phyloP scores from a whole-genome alignment of 495 filamentous ascomycete species.

The Neurospora tetrasperma region DNA sequence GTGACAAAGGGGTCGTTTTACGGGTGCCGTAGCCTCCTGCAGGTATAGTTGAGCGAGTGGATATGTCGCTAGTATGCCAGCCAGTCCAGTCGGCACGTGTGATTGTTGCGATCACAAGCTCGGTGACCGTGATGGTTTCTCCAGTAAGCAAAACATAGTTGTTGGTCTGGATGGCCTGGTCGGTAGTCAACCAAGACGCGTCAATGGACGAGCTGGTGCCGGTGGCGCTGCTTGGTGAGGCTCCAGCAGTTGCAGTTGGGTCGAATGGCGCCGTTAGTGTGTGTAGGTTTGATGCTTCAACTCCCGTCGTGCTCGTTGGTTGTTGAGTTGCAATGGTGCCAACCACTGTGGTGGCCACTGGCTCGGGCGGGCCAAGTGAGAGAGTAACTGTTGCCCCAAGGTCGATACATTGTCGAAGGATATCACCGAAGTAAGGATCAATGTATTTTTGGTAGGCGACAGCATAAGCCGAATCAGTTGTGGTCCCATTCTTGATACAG shows the following conservation, averaged over 20 bases:
- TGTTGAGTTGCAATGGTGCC: background rate
- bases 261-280: background rate
- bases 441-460: background rate
- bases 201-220: background rate
- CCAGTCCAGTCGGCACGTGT: background rate
- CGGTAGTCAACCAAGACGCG: background rate
- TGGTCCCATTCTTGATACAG: background rate
- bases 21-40: no score
- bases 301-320: background rate
- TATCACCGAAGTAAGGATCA: background rate
- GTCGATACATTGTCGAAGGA: background rate
- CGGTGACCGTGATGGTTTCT: background rate
- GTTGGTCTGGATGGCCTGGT: background rate
- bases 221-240: background rate
- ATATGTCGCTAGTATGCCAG: background rate
- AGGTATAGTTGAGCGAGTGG: background rate
- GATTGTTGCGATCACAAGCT: background rate
- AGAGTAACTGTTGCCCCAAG: background rate
- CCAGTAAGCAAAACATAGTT: background rate
- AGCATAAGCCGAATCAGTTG: background rate
- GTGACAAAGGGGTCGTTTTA: no score
- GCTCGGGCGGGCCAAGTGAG: background rate
- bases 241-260: background rate
- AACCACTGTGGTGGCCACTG: background rate
- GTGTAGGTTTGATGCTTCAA: background rate